A percentile compares a stretch with the other conserved stretches of the same genome.
Conservation (phyloP, 1,284 basidiomycete species). For the Pseudozyma thailandica region DNA sequence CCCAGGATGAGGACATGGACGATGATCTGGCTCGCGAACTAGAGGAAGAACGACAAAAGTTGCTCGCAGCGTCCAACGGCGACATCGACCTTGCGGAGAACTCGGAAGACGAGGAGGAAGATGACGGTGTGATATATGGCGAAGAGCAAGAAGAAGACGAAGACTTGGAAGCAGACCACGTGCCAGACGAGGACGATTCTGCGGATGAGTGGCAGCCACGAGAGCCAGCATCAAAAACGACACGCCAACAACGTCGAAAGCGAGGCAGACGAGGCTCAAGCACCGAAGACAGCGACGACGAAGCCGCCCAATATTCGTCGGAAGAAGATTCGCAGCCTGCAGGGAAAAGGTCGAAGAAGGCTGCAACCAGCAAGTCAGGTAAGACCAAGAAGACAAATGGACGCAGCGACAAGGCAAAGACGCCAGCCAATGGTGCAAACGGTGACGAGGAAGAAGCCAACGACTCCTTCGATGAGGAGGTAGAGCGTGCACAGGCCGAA, state of each 20-base stretch:
- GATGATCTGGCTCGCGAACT: constrained; percentile 31
- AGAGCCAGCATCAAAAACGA: constrained; percentile 5
- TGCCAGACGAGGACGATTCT: constrained; percentile 25
- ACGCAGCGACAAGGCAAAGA: neutral
- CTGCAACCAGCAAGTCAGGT: neutral
- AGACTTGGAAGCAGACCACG: neutral
- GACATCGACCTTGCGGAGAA: neutral
- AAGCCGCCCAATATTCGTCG: neutral
- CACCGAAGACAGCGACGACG: constrained; percentile 27
- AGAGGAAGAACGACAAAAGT: constrained; percentile 30
- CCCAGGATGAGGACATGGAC: constrained; percentile 8
- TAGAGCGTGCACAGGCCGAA: constrained; percentile 34
- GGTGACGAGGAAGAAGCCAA: constrained; percentile 13
- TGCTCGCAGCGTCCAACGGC: constrained; percentile 16
- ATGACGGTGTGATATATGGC: neutral
- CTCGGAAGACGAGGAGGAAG: neutral
- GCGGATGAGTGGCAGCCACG: constrained; percentile 51
- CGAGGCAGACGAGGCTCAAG: constrained; percentile 5
- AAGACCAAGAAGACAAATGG: constrained; percentile 17
- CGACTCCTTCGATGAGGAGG: constrained; percentile 33
- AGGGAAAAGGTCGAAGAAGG: constrained; percentile 14
- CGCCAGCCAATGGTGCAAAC: constrained; percentile 3
- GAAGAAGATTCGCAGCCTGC: constrained; percentile 1
- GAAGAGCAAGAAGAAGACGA: constrained; percentile 6
- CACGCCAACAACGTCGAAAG: constrained; percentile 12